phyloP scores from a whole-genome alignment of 495 filamentous ascomycete species.

The Aspergillus conjunctus region DNA sequence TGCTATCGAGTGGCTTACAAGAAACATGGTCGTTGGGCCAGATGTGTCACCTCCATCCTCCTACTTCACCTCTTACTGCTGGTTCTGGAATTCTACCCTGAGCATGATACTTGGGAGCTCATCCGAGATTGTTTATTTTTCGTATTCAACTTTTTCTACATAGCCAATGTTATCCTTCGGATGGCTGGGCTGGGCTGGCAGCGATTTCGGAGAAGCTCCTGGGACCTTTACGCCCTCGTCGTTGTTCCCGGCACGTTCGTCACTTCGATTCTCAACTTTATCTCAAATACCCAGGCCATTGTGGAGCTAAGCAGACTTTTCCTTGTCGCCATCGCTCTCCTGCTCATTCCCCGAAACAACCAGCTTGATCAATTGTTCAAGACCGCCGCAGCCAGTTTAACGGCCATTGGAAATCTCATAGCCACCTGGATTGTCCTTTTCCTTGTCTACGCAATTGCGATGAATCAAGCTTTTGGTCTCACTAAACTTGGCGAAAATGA shows the following conservation, averaged over 20 bases:
- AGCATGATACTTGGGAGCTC: slow-evolving; percentile 63
- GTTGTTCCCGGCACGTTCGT: slow-evolving; percentile 82
- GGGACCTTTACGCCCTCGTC: slow-evolving; percentile 89
- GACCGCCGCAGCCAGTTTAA: slow-evolving; percentile 93
- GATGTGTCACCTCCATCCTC: slow-evolving; percentile 73
- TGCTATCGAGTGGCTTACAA: slow-evolving; percentile 92
- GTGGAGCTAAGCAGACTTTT: slow-evolving; percentile 88
- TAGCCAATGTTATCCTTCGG: slow-evolving; percentile 81
- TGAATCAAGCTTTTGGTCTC: slow-evolving; percentile 95
- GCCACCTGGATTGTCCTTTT: slow-evolving; percentile 98
- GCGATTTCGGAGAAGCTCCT: slow-evolving; percentile 88
- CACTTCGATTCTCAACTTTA: slow-evolving; percentile 67
- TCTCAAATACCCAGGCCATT: slow-evolving; percentile 61
- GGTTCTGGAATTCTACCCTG: slow-evolving; percentile 81
- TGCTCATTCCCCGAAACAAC: slow-evolving; percentile 96
- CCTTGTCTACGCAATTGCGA: slow-evolving; percentile 91
- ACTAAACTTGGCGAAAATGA: slow-evolving; percentile 80
- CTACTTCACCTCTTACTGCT: slow-evolving; percentile 82
- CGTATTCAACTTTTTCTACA: slow-evolving; percentile 80
- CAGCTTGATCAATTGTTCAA: slow-evolving; percentile 99
- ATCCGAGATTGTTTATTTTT: slow-evolving; percentile 79
- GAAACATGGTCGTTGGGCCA: slow-evolving; percentile 93
- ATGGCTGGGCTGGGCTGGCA: slow-evolving; percentile 90
- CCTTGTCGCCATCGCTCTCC: slow-evolving; percentile 83
- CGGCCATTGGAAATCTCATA: slow-evolving; percentile 86